Evolutionary conservation across 176 grass and related monocot species (phyloP).

Genomic region (Eragrostis nindensis): DNA sequence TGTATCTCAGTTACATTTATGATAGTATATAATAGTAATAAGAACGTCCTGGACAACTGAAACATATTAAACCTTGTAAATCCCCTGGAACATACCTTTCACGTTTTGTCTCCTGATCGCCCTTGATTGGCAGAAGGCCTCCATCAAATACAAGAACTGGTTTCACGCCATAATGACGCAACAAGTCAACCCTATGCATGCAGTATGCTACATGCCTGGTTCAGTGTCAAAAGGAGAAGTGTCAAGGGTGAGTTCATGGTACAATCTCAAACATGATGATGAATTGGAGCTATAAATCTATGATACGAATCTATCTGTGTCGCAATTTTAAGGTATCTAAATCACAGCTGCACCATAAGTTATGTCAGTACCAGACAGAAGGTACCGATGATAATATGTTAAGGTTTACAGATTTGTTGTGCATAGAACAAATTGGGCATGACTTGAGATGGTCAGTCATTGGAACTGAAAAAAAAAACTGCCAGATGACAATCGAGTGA

Average conservation of each 20-base stretch:
- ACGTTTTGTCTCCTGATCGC: slow-evolving; percentile 81
- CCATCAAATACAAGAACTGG: slow-evolving; percentile 97
- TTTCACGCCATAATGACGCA: slow-evolving; percentile 79
- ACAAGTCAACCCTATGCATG: slow-evolving; percentile 94
- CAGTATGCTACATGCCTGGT: slow-evolving; percentile 85
- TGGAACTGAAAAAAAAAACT: background rate
- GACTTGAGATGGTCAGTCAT: background rate
- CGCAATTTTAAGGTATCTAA: background rate
- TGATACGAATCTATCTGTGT: background rate
- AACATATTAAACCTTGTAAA: slow-evolving; percentile 40
- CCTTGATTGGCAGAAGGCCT: slow-evolving; percentile 88
- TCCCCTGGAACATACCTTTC: slow-evolving; percentile 61
- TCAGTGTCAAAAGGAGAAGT: slow-evolving; percentile 33
- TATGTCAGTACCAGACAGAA: background rate
- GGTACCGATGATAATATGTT: background rate
- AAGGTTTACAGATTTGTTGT: background rate
- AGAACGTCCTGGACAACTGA: slow-evolving; percentile 19
- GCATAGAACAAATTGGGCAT: background rate
- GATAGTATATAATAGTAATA: slow-evolving; percentile 10
- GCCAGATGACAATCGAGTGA: background rate
- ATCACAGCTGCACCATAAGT: background rate
- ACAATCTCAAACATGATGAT: background rate
- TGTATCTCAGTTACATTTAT: background rate
- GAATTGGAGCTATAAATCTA: slow-evolving; percentile 5
- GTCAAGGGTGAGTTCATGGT: slow-evolving; percentile 22